phyloP scores from a whole-genome alignment of 2,329 filamentous ascomycete genomes.

The Sordariomycetes sp. region DNA sequence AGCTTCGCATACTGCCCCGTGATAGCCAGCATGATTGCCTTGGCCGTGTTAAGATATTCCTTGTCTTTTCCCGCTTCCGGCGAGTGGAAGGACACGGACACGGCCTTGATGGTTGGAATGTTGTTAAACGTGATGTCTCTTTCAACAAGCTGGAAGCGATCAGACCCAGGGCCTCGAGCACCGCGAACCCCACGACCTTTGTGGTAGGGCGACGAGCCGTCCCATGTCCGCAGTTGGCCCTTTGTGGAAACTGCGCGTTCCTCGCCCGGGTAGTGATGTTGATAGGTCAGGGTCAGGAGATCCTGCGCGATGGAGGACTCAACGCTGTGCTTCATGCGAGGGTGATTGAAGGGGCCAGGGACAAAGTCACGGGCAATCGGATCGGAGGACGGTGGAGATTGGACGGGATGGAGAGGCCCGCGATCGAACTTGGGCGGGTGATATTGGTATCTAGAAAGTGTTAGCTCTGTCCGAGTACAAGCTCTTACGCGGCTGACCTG shows the following conservation, averaged over 20 bases:
- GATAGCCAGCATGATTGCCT: conserved; percentile 78
- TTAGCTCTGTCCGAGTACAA: conserved; percentile 9
- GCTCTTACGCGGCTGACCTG: conserved; percentile 24
- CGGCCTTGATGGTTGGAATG: conserved; percentile 69
- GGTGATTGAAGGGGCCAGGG: conserved; percentile 82
- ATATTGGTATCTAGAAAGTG: conserved; percentile 70
- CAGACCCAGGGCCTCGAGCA: conserved; percentile 61
- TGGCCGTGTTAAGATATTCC: conserved; percentile 69
- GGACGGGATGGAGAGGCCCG: conserved; percentile 85
- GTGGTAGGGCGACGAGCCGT: conserved; percentile 87
- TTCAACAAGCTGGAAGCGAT: conserved; percentile 63
- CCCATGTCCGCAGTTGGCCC: conserved; percentile 74
- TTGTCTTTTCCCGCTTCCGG: conserved; percentile 63
- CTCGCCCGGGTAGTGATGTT: conserved; percentile 74
- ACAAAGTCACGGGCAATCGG: conserved; percentile 81
- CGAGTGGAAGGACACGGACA: conserved; percentile 72
- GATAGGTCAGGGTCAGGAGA: conserved; percentile 81
- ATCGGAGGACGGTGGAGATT: conserved; percentile 79
- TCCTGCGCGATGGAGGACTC: conserved; percentile 79
- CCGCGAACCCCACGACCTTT: conserved; percentile 80
- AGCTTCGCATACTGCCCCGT: conserved; percentile 65
- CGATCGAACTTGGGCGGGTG: conserved; percentile 91
- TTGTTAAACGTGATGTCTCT: conserved; percentile 71
- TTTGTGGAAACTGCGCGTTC: conserved; percentile 32
- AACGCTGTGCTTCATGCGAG: conserved; percentile 85